Percentiles rank a stretch among this genome's conserved stretches.
Evolutionary conservation across 176 grass and related monocot species (phyloP).

Genomic region (Carex parvula): DNA sequence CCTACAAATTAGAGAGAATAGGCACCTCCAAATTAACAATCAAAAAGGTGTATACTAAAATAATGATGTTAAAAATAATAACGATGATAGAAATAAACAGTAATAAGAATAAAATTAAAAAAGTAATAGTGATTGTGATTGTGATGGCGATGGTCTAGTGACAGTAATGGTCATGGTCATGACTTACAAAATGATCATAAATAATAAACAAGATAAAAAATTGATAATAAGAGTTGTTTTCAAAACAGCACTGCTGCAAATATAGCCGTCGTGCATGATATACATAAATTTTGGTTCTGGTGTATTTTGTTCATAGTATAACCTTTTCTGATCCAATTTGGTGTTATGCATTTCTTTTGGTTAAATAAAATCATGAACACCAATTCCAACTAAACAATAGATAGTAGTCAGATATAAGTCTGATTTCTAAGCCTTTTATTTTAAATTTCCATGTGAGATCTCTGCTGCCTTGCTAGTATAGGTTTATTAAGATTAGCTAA

Average conservation of each 20-base stretch:
- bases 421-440: background rate
- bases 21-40: background rate
- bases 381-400: background rate
- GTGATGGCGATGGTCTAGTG: background rate
- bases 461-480: background rate
- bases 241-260: background rate
- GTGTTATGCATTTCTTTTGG: background rate
- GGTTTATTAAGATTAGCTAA: background rate
- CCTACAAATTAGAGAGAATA: conserved; percentile 1
- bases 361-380: background rate
- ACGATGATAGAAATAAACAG: background rate
- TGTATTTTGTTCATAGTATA: background rate
- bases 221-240: too few relatives aligned
- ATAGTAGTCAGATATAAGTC: background rate
- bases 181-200: background rate
- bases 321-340: background rate
- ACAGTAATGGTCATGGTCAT: background rate
- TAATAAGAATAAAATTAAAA: background rate
- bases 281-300: background rate
- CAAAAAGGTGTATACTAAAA: background rate
- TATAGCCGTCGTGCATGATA: background rate
- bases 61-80: background rate
- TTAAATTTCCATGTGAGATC: background rate
- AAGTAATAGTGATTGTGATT: background rate
- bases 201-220: too few relatives aligned